Evolutionary conservation across 805 yeast species (phyloP).

Genomic region (Ogataea nonfermentans): DNA sequence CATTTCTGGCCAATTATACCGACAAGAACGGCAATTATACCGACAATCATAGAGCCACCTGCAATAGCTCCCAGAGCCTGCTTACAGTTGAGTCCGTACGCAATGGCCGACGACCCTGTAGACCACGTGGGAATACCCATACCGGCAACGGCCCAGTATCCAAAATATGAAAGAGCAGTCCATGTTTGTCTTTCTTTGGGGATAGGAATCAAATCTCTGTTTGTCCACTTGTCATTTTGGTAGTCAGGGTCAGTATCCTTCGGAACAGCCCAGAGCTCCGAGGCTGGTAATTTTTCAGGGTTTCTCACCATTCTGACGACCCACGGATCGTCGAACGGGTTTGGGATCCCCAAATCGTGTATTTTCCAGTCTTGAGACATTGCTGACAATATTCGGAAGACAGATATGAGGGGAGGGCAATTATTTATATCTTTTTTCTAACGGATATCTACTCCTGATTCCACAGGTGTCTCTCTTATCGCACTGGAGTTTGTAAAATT

Average conservation of each 20-base stretch:
- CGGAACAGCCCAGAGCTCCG: slow-evolving; percentile 31
- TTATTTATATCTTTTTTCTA: neutral
- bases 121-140: slow-evolving; percentile 24
- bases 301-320: slow-evolving; percentile 15
- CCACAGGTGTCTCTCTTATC: neutral
- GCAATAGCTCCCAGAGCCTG: slow-evolving; percentile 43
- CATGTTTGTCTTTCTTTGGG: slow-evolving; percentile 46
- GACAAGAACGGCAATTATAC: slow-evolving; percentile 43
- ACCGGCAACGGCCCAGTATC: slow-evolving; percentile 41
- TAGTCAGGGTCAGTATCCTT: slow-evolving; percentile 29
- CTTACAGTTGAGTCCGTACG: slow-evolving; percentile 29
- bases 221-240: slow-evolving; percentile 32
- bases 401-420: neutral
- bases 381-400: neutral
- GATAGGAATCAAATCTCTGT: slow-evolving; percentile 44
- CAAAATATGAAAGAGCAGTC: slow-evolving; percentile 43
- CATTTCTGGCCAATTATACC: slow-evolving; percentile 52
- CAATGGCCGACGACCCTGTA: slow-evolving; percentile 21
- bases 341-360: slow-evolving; percentile 15
- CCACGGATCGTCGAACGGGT: slow-evolving; percentile 21
- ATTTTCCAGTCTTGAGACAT: slow-evolving; percentile 11
- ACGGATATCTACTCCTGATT: slow-evolving; percentile 1
- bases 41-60: slow-evolving; percentile 46
- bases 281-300: slow-evolving; percentile 14
- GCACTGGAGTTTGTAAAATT: too few species aligned